Percentiles rank a stretch among this genome's conserved stretches.
Conservation (phyloP, 768 basidiomycete species). For the Russula sp. region DNA sequence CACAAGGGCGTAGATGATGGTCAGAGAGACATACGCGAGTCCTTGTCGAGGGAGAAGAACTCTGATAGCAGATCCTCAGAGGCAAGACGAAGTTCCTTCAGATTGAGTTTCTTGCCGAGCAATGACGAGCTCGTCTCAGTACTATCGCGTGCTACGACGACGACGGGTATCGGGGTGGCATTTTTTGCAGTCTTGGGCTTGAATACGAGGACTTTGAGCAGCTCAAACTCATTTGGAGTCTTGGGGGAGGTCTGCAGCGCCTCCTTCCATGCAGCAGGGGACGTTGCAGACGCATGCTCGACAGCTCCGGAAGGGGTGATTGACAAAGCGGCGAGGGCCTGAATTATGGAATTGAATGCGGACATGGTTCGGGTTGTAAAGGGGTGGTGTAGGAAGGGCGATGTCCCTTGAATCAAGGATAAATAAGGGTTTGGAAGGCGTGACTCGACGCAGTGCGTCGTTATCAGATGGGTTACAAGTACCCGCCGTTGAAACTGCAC, state of each 20-base stretch:
- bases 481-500: not conserved
- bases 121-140: conserved; percentile 76
- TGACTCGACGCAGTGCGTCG: conserved; percentile 21
- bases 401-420: not conserved
- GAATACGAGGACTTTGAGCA: conserved; percentile 87
- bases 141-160: conserved; percentile 78
- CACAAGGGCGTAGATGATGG: not conserved
- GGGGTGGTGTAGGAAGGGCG: not conserved
- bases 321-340: conserved; percentile 45
- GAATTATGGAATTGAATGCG: conserved; percentile 29
- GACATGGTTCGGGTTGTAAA: conserved; percentile 29
- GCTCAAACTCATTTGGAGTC: conserved; percentile 54
- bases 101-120: conserved; percentile 68
- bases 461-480: conserved; percentile 20
- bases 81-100: conserved; percentile 86
- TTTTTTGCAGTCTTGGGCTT: conserved; percentile 95
- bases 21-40: conserved; percentile 59
- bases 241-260: conserved; percentile 48
- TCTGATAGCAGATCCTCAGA: conserved; percentile 80
- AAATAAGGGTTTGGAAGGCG: conserved; percentile 4
- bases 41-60: conserved; percentile 78
- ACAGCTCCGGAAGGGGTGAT: conserved; percentile 48
- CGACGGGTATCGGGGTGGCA: conserved; percentile 73
- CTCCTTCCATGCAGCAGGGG: conserved; percentile 72
- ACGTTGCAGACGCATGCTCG: conserved; percentile 54